These are phyloP conservation scores for Annulohypoxylon maeteangense DNA, from an alignment of 495 filamentous ascomycete genomes.

Conservation along the genomic window DNA sequence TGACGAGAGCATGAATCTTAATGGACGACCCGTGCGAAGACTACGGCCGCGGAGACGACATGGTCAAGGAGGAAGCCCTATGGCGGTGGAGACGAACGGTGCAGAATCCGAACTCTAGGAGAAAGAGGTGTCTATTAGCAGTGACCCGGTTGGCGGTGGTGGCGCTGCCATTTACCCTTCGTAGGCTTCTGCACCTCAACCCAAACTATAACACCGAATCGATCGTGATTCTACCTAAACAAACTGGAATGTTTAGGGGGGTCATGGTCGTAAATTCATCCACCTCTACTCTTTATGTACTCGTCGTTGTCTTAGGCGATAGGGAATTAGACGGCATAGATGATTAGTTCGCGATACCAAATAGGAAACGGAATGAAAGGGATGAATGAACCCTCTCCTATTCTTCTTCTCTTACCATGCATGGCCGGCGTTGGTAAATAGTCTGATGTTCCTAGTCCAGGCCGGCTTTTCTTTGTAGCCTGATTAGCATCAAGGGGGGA, in stretches of 20 bases:
- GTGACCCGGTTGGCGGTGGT: constrained; percentile 9
- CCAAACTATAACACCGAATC: neutral
- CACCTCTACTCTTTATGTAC: constrained; percentile 10
- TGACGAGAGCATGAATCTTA: constrained; percentile 58
- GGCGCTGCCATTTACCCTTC: neutral
- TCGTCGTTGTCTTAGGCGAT: constrained; percentile 10
- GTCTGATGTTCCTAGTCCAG: constrained; percentile 25
- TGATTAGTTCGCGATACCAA: constrained; percentile 26
- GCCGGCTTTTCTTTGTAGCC: constrained; percentile 27
- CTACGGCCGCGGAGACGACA: constrained; percentile 51
- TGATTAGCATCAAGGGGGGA: constrained; percentile 29
- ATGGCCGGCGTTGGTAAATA: constrained; percentile 45
- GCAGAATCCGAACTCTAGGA: constrained; percentile 60
- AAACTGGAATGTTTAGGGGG: constrained; percentile 1
- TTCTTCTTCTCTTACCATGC: constrained; percentile 35
- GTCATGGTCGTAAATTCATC: constrained; percentile 12
- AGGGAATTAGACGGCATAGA: constrained; percentile 17
- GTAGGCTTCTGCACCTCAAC: neutral
- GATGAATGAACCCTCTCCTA: constrained; percentile 28
- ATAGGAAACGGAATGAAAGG: constrained; percentile 35
- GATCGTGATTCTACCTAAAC: neutral
- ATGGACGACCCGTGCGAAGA: constrained; percentile 50
- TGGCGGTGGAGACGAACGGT: constrained; percentile 61
- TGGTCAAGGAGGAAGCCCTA: constrained; percentile 62
- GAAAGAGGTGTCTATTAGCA: neutral